Evolutionary conservation across 1,284 basidiomycete species (phyloP).

Genomic region (Pulchroboletus neoregius): DNA sequence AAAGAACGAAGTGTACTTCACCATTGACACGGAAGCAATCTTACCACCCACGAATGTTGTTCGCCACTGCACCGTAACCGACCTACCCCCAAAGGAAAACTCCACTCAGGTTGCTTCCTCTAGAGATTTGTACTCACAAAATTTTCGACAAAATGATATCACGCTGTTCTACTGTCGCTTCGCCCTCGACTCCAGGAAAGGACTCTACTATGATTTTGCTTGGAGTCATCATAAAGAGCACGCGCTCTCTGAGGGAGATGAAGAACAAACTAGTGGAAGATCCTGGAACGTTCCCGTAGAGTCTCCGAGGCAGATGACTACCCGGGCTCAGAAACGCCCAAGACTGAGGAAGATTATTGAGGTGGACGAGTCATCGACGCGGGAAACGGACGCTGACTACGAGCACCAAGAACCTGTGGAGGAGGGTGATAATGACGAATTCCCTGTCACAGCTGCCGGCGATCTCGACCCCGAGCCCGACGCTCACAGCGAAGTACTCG

Average conservation of each 20-base stretch:
- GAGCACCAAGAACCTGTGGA: conserved; percentile 18
- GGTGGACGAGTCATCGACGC: conserved; percentile 15
- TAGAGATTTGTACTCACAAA: conserved; percentile 10
- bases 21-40: conserved; percentile 45
- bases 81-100: conserved; percentile 15
- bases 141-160: conserved; percentile 8
- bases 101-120: conserved; percentile 10
- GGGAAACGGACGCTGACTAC: conserved; percentile 23
- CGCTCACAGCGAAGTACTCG: conserved; percentile 2
- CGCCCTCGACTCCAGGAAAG: conserved; percentile 55
- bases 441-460: conserved; percentile 5
- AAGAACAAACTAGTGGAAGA: conserved; percentile 30
- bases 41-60: conserved; percentile 50
- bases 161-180: conserved; percentile 51
- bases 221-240: conserved; percentile 49
- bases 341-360: conserved; percentile 23
- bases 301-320: conserved; percentile 4
- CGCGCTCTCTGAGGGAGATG: conserved; percentile 33
- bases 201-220: conserved; percentile 57
- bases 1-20: conserved; percentile 71
- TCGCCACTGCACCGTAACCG: conserved; percentile 49
- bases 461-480: conserved; percentile 12
- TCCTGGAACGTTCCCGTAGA: conserved; percentile 29
- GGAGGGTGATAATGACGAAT: conserved; percentile 14
- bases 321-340: conserved; percentile 15